A percentile compares a stretch with the other conserved stretches of the same genome.
phyloP scores from a whole-genome alignment of 2,329 filamentous ascomycete species.

The Hypoxylon sp. region DNA sequence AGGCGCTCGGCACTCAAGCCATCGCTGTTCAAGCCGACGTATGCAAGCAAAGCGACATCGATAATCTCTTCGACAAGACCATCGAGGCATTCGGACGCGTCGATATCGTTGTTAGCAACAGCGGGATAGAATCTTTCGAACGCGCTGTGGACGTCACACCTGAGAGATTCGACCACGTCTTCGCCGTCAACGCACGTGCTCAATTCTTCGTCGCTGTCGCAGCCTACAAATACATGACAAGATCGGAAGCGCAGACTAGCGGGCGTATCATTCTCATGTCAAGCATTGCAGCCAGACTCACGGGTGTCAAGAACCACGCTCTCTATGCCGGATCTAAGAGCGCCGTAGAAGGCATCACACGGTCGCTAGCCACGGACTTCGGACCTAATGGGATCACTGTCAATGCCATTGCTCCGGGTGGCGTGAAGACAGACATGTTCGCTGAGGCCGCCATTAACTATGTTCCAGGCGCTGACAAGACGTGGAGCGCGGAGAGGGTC shows the following conservation, averaged over 20 bases:
- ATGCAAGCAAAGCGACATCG: slow-evolving; percentile 11
- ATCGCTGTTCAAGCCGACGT: slow-evolving; percentile 30
- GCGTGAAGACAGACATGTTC: slow-evolving; percentile 31
- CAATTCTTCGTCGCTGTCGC: slow-evolving; percentile 27
- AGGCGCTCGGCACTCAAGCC: slow-evolving; percentile 17
- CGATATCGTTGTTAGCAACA: slow-evolving; percentile 31
- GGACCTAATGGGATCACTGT: slow-evolving; percentile 24
- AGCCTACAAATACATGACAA: slow-evolving; percentile 28
- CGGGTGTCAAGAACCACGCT: slow-evolving; percentile 27
- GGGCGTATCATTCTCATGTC: slow-evolving; percentile 30
- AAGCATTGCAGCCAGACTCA: slow-evolving; percentile 26
- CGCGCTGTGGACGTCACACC: slow-evolving; percentile 25
- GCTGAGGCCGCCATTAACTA: slow-evolving; percentile 27
- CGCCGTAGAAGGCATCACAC: slow-evolving; percentile 29
- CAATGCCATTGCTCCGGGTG: slow-evolving; percentile 28
- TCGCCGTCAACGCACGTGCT: slow-evolving; percentile 27
- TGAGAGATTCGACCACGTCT: slow-evolving; percentile 28
- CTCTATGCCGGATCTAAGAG: slow-evolving; percentile 26
- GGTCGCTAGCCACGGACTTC: slow-evolving; percentile 29
- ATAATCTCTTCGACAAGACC: slow-evolving; percentile 25
- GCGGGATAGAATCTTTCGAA: slow-evolving; percentile 31
- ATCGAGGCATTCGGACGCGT: slow-evolving; percentile 22
- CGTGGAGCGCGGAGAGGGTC: slow-evolving; percentile 23
- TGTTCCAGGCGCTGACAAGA: slow-evolving; percentile 23
- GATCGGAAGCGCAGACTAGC: background rate